These are phyloP conservation scores for Nevesoporus exiguus DNA, from an alignment of 768 basidiomycete genomes.

Conservation along the genomic window DNA sequence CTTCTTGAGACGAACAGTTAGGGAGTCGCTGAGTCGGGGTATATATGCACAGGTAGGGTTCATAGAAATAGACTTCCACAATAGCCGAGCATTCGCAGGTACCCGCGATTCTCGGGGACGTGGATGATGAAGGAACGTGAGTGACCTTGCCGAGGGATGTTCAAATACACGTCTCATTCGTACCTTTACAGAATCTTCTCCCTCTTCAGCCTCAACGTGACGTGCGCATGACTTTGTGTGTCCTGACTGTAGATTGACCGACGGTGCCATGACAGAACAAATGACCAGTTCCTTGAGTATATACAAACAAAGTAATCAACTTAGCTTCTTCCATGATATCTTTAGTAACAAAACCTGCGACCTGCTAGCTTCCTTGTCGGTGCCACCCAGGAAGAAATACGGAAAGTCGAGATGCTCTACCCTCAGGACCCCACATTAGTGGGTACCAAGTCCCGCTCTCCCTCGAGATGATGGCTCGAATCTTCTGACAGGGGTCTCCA, in stretches of 20 bases:
- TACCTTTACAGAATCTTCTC: conserved; percentile 25
- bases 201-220: conserved; percentile 6
- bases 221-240: conserved; percentile 21
- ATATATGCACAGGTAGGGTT: conserved; percentile 28
- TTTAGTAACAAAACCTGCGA: neutral
- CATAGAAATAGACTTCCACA: neutral
- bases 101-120: neutral
- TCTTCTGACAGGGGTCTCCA: conserved; percentile 23
- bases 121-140: conserved; percentile 4
- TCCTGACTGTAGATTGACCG: neutral
- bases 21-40: conserved; percentile 21
- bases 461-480: neutral
- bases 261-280: conserved; percentile 1
- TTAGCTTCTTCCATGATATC: neutral
- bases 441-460: neutral
- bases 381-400: conserved; percentile 3
- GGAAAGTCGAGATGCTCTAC: conserved; percentile 1
- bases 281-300: conserved; percentile 2
- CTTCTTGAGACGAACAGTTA: neutral
- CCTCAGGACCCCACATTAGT: conserved; percentile 3
- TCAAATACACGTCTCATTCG: neutral
- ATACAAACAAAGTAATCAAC: neutral
- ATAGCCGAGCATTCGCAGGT: neutral
- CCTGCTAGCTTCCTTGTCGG: conserved; percentile 16
- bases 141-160: neutral